phyloP scores from a whole-genome alignment of 371 early-diverging fungal genomes.

The Rhizopus arrhizus region DNA sequence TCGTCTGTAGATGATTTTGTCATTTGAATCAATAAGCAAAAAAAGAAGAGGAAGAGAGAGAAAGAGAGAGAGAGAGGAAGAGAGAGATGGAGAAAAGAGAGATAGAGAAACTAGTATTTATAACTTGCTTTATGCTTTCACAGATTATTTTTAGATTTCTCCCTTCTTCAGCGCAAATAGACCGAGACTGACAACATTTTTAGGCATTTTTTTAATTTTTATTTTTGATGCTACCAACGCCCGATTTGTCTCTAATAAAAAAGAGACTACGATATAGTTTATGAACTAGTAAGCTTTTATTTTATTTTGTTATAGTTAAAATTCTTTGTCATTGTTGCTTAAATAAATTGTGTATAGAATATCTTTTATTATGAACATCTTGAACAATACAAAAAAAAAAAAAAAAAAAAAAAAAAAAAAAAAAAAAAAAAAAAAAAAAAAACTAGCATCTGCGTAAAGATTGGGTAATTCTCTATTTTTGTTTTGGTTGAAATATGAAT shows the following conservation, averaged over 20 bases:
- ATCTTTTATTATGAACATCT: constrained; percentile 91
- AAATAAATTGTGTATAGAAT: constrained; percentile 64
- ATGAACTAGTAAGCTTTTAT: constrained; percentile 79
- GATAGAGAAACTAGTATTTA: neutral
- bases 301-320: neutral
- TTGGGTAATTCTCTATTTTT: constrained; percentile 59
- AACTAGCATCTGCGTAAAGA: constrained; percentile 80
- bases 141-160: constrained; percentile 4
- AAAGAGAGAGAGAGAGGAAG: constrained; percentile 6
- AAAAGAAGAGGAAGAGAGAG: neutral
- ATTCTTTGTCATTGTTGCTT: no score
- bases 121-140: neutral
- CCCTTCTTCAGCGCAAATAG: neutral
- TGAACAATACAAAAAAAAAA: constrained; percentile 65
- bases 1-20: constrained; percentile 25
- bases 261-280: constrained; percentile 72
- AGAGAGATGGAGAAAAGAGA: neutral
- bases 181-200: constrained; percentile 3
- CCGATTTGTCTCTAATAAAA: constrained; percentile 75
- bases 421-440: constrained; percentile 28
- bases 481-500: neutral
- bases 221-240: constrained; percentile 67
- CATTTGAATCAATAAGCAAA: neutral
- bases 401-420: constrained; percentile 52
- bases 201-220: constrained; percentile 6